Percentiles rank a stretch among this genome's conserved stretches.
phyloP scores from a whole-genome alignment of 108 stramenopile species.

The Mediolabrus comicus region DNA sequence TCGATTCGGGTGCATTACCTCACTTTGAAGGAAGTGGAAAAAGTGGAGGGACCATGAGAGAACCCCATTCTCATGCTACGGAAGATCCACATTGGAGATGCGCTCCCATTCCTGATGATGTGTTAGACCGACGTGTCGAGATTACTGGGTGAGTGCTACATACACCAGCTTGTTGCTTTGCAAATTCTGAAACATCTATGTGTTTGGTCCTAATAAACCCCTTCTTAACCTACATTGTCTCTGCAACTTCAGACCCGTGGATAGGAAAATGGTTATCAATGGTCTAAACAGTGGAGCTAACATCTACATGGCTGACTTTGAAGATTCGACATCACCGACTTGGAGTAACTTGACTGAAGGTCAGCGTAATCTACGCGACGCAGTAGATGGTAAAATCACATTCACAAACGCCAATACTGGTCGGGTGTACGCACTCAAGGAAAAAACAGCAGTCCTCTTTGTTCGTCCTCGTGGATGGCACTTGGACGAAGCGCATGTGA shows the following conservation, averaged over 20 bases:
- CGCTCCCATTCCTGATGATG: slow-evolving; percentile 80
- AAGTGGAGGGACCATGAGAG: slow-evolving; percentile 34
- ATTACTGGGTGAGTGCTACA: slow-evolving; percentile 90
- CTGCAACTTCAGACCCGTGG: slow-evolving; percentile 25
- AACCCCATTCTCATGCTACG: slow-evolving; percentile 50
- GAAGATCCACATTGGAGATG: slow-evolving; percentile 82
- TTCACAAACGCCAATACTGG: slow-evolving; percentile 81
- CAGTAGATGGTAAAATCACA: slow-evolving; percentile 81
- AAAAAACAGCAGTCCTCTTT: slow-evolving; percentile 76
- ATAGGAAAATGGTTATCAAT: slow-evolving; percentile 95
- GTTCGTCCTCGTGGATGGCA: slow-evolving; percentile 94
- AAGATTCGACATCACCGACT: slow-evolving; percentile 87
- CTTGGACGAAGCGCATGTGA: slow-evolving; percentile 90
- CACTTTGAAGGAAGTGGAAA: slow-evolving; percentile 55
- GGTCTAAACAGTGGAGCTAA: slow-evolving; percentile 91
- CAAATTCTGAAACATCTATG: too few relatives aligned
- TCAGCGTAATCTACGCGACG: slow-evolving; percentile 90
- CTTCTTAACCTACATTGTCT: not conserved
- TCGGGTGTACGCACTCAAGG: slow-evolving; percentile 79
- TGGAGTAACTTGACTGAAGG: slow-evolving; percentile 89
- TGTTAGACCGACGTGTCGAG: slow-evolving; percentile 88
- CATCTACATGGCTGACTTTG: slow-evolving; percentile 94
- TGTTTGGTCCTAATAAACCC: not conserved
- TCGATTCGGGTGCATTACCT: slow-evolving; percentile 78
- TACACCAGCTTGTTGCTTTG: too few relatives aligned